A percentile compares a stretch with the other conserved stretches of the same genome.
Evolutionary conservation across 2,329 filamentous ascomycete genomes (phyloP).

Genomic region (Ophiostoma sp.): DNA sequence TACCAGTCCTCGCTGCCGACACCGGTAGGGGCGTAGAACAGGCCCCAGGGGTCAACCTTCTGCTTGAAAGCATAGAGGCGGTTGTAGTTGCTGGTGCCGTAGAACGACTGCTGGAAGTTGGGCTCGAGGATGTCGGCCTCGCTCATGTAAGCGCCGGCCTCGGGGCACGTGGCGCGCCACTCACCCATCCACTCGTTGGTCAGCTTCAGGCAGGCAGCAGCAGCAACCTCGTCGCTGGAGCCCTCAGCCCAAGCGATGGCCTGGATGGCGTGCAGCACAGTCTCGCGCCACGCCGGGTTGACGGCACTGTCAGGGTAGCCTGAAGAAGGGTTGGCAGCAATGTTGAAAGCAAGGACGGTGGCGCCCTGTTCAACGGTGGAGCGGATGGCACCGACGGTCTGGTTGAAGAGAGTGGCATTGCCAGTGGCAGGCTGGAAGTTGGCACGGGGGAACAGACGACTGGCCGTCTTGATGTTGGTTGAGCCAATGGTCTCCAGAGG

Average conservation of each 20-base stretch:
- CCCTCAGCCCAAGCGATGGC: slow-evolving; percentile 28
- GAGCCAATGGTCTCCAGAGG: slow-evolving; percentile 37
- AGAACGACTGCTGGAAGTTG: slow-evolving; percentile 35
- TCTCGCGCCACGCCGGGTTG: slow-evolving; percentile 46
- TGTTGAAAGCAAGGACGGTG: slow-evolving; percentile 39
- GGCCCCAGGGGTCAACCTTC: slow-evolving; percentile 32
- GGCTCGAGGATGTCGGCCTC: slow-evolving; percentile 36
- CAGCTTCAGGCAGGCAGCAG: slow-evolving; percentile 28
- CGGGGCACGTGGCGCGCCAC: slow-evolving; percentile 31
- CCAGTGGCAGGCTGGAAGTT: slow-evolving; percentile 32
- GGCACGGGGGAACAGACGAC: slow-evolving; percentile 31
- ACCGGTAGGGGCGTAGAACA: slow-evolving; percentile 30
- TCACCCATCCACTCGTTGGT: slow-evolving; percentile 33
- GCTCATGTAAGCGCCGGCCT: slow-evolving; percentile 38
- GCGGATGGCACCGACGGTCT: slow-evolving; percentile 33
- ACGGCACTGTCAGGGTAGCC: slow-evolving; percentile 39
- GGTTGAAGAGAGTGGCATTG: slow-evolving; percentile 32
- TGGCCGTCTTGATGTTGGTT: slow-evolving; percentile 27
- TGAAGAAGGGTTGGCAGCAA: slow-evolving; percentile 30
- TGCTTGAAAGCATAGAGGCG: slow-evolving; percentile 33
- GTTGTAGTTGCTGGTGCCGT: slow-evolving; percentile 32
- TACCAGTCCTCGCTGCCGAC: slow-evolving; percentile 30
- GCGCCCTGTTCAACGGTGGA: slow-evolving; percentile 39
- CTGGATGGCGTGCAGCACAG: slow-evolving; percentile 37
- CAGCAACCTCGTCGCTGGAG: slow-evolving; percentile 23